Base-by-base conservation (phyloP, 306 rosid species). In the Biancaea sappan region DNA sequence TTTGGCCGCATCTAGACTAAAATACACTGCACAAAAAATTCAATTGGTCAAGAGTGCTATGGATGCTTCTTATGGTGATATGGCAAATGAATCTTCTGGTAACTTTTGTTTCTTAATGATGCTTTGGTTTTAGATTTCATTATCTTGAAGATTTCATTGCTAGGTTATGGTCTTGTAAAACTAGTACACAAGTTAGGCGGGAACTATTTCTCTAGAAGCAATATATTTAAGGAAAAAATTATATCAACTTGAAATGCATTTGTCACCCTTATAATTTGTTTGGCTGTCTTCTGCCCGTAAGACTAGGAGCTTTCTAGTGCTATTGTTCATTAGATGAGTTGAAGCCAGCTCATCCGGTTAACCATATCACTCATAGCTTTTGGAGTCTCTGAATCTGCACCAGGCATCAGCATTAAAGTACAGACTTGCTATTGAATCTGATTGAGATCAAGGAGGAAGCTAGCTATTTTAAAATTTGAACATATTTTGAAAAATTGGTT, bases 21-120 rank as follows among this genome's bases (percentile, higher is more conserved):
- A 79, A 67, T 53, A 69, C 74, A 69, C 78, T 68, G 43, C 60
- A 4, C 79, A 43, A 32, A 81, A 26, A 62, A 46, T 74, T 79
- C 84, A 59, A 12, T 58, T 82, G 81, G 79, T 89, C 69, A 90
- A 73, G 85, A 77, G 90, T 79, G 87, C 96, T 37, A 86, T 82
- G 91, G 97, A 94, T 83, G 95, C 97, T 80, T 94, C 97, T 43
- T 85, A 51, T 41, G 92, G 90, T 46, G 94, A 94, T 80, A 81
- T 79, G 84, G 38, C 90, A 32, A 78, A 88, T 59, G 92, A 84
- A 73, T 86, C 91, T 46, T 0, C 91, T 5, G 97, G 96, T 89
- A 86, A 83, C 44, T 74, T 63, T 16, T 80, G 57, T 46, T 44
- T 82, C 71, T 72, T 68, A 22, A 54, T 29, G 51, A 18, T 72